Evolutionary conservation across 106 monocot species (phyloP).

Genomic region (Allium sativum): DNA sequence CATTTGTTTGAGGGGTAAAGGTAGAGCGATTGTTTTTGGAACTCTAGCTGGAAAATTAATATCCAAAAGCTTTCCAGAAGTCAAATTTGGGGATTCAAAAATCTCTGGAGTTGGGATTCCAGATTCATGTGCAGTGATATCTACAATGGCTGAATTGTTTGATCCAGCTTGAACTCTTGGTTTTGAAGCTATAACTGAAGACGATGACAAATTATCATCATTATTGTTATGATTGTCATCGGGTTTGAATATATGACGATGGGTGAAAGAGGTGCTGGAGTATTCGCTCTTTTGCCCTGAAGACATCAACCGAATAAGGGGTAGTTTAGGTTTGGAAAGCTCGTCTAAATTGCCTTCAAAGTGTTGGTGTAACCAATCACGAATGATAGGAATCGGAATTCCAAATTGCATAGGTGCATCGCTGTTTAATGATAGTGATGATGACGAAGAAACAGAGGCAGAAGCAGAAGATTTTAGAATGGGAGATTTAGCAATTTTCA

Average conservation of each 20-base stretch:
- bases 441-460: conserved; percentile 55
- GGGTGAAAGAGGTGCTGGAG: conserved; percentile 53
- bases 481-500: conserved; percentile 85
- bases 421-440: conserved; percentile 40
- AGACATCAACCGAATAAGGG: conserved; percentile 49
- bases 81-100: conserved; percentile 29
- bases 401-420: conserved; percentile 69
- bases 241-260: conserved; percentile 53
- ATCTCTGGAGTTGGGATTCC: conserved; percentile 43
- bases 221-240: conserved; percentile 37
- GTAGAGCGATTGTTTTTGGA: conserved; percentile 46
- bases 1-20: conserved; percentile 55
- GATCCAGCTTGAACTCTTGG: conserved; percentile 29
- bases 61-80: conserved; percentile 49
- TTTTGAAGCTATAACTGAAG: conserved; percentile 22
- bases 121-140: conserved; percentile 17
- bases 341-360: conserved; percentile 96
- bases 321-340: conserved; percentile 68
- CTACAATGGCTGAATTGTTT: conserved; percentile 26
- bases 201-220: conserved; percentile 30
- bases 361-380: conserved; percentile 88
- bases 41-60: conserved; percentile 71
- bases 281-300: conserved; percentile 53
- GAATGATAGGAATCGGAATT: conserved; percentile 76
- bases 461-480: conserved; percentile 50